These are phyloP conservation scores for Hirschioporus abietinus DNA, from an alignment of 768 basidiomycete genomes.

Conservation along the genomic window DNA sequence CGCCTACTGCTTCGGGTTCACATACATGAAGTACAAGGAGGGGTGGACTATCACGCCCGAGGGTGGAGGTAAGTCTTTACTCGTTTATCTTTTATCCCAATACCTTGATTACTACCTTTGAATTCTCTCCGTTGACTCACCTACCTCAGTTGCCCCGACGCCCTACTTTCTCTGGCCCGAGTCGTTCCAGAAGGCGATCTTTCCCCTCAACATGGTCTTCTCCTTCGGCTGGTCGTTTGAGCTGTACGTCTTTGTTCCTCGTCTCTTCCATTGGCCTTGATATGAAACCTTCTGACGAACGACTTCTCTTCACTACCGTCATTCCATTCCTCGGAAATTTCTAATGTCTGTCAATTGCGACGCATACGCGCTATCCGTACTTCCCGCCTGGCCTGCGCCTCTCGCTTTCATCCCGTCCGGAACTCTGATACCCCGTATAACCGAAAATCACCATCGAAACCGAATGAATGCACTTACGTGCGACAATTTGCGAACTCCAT, in stretches of 20 bases:
- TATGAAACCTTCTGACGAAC: not conserved
- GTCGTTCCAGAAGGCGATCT: conserved; percentile 40
- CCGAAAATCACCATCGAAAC: too few species aligned
- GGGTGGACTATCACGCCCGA: conserved; percentile 47
- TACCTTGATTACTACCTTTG: not conserved
- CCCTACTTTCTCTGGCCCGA: conserved; percentile 56
- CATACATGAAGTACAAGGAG: conserved; percentile 67
- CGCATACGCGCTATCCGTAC: too few species aligned
- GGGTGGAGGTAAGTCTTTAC: conserved; percentile 42
- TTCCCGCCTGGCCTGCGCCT: too few species aligned
- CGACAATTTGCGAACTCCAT: too few species aligned
- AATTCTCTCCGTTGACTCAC: not conserved
- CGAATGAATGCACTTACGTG: too few species aligned
- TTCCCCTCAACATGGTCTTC: conserved; percentile 62
- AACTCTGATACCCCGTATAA: too few species aligned
- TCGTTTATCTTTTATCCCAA: not conserved
- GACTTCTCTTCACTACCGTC: not conserved
- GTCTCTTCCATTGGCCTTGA: not conserved
- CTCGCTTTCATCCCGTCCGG: too few species aligned
- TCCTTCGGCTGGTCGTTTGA: conserved; percentile 70
- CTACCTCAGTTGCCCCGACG: conserved; percentile 51
- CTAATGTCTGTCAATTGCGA: too few species aligned
- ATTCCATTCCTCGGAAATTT: not conserved
- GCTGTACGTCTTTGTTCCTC: conserved; percentile 44
- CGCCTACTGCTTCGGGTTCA: conserved; percentile 55